Conservation (phyloP, 345 rosid genomes). For the Hibiscus trionum region DNA sequence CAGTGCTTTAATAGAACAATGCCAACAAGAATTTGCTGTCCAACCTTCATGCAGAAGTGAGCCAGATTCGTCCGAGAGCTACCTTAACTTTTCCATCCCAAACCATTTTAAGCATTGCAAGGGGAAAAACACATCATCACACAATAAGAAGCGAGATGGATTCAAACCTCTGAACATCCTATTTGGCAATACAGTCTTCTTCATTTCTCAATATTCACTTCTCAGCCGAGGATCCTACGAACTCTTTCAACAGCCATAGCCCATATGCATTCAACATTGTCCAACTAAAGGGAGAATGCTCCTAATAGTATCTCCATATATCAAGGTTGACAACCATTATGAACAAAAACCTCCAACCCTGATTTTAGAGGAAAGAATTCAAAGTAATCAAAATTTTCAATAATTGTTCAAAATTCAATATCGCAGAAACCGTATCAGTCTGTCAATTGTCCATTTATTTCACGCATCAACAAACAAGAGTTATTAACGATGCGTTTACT, state of each 20-base stretch:
- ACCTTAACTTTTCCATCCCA: background rate
- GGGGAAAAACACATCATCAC: too few relatives aligned
- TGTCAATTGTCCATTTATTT: slow-evolving; percentile 40
- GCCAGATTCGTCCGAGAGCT: background rate
- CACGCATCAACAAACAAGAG: slow-evolving; percentile 28
- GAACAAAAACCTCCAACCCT: background rate
- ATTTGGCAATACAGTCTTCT: background rate
- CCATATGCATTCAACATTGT: background rate
- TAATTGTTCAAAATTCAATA: background rate
- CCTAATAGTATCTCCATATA: background rate
- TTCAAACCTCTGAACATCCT: background rate
- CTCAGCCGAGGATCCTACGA: background rate
- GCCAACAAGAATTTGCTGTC: background rate
- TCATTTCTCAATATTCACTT: background rate
- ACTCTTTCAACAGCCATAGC: background rate
- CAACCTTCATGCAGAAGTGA: background rate
- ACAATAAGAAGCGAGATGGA: background rate
- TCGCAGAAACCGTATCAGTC: background rate
- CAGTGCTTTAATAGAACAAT: background rate
- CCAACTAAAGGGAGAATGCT: background rate
- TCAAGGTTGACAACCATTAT: background rate
- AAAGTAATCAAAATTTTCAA: too few relatives aligned
- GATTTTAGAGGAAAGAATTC: background rate
- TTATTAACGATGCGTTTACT: slow-evolving; percentile 38
- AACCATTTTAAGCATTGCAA: background rate